Percentiles rank a stretch among this genome's conserved stretches.
phyloP scores from a whole-genome alignment of 106 monocot genomes.

The Vanilla planifolia region DNA sequence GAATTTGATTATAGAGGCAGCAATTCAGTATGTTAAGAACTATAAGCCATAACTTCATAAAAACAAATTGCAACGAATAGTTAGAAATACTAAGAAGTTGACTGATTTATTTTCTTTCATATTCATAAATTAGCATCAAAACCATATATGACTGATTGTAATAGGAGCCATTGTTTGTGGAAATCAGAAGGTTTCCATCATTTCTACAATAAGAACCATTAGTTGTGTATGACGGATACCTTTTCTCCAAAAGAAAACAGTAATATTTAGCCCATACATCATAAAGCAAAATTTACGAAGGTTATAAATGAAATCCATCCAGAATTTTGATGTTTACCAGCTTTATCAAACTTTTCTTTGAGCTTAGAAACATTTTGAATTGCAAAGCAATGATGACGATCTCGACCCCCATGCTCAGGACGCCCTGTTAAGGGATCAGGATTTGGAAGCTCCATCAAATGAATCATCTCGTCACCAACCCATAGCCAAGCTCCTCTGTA shows the following conservation, averaged over 20 bases:
- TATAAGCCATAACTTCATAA: no score
- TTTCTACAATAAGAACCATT: no score
- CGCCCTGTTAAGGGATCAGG: constrained; percentile 98
- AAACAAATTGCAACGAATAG: no score
- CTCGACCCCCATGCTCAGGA: constrained; percentile 93
- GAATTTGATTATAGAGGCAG: no score
- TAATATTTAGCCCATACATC: background rate
- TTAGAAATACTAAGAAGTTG: no score
- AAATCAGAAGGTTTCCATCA: no score
- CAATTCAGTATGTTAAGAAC: no score
- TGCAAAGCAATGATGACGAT: constrained; percentile 93
- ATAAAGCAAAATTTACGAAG: background rate
- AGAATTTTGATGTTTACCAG: constrained; percentile 37
- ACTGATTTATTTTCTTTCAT: no score
- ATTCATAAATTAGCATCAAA: no score
- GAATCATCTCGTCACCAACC: constrained; percentile 98
- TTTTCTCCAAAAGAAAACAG: background rate
- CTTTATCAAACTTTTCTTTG: constrained; percentile 77
- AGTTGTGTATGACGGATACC: no score
- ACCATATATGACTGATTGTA: no score
- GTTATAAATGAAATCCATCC: background rate
- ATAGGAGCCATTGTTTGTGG: no score
- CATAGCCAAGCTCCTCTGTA: constrained; percentile 98
- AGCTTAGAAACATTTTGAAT: constrained; percentile 78
- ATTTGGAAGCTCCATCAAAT: constrained; percentile 99